Evolutionary conservation across 2,329 filamentous ascomycete species (phyloP), one percentile per base, ranked within the genome.

Genomic region (Alternaria consortialis): DNA sequence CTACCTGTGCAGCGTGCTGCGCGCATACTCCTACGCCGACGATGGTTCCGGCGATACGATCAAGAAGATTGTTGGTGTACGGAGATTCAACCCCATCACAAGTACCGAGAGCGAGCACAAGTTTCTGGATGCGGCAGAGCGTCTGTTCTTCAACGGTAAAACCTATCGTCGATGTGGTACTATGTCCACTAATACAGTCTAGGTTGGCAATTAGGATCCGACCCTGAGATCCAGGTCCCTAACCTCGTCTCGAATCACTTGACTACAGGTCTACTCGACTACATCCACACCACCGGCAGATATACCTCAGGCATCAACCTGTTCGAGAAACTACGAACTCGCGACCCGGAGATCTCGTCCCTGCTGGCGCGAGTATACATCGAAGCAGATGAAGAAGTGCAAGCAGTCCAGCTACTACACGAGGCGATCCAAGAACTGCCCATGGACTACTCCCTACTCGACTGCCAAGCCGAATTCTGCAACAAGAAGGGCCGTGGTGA

Each of bases 21-120:
- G 95, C 72, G 94, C 95, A 62, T 99, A 98, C 80, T 94, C 93
- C 1, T 99, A 99, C 77, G 95, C 95, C 51, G 94, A 99, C 76
- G 91, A 97, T 78, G 94, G 94, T 44, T 95, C 91, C 56, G 94
- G 94, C 56, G 94, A 97, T 72, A 91, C 91, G 1, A 97, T 98
- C 77, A 91, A 95, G 79, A 97, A 95, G 82, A 97, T 99, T 62
- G 92, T 98, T 76, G 95, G 94, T n/a, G 93, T 98, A 52, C 87
- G 95, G 70, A 88, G 95, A 65, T 98, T 99, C 85, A 99, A 99
- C 76, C 95, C 95, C 1, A 92, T 99, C 63, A 97, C 93, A 48
- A 98, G 92, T 79, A 98, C 95, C n/a, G 95, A 99, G 79, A 93
- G 93, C 62, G 95, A 99, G 80, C 95, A 99, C 77, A 92, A 92